Percentiles rank a stretch among this genome's conserved stretches.
phyloP scores from a whole-genome alignment of 176 grass and related monocot species.

The Hsuehochloa calcarea region DNA sequence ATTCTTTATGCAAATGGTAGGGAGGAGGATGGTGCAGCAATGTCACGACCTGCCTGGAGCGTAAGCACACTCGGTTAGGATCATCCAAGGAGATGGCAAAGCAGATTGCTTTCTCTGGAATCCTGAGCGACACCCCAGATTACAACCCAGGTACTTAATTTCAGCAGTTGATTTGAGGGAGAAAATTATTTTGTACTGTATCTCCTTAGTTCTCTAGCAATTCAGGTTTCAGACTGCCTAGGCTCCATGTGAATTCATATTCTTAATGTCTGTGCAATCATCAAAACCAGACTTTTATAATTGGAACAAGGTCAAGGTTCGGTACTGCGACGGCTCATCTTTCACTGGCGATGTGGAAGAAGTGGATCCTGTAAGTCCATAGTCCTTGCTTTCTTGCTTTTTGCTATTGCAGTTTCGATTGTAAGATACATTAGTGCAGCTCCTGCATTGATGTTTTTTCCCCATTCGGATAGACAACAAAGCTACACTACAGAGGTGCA shows the following conservation, averaged over 20 bases:
- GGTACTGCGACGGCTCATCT: constrained; percentile 89
- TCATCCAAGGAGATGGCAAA: constrained; percentile 80
- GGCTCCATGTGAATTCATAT: neutral
- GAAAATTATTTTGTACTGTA: neutral
- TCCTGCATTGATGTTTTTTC: neutral
- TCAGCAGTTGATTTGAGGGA: neutral
- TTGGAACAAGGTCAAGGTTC: constrained; percentile 87
- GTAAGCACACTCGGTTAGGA: constrained; percentile 59
- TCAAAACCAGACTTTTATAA: constrained; percentile 78
- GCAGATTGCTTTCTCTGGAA: constrained; percentile 79
- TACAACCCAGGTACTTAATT: constrained; percentile 68
- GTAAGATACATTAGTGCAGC: neutral
- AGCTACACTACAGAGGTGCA: constrained; percentile 70
- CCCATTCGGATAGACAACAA: constrained; percentile 55
- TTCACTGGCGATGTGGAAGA: constrained; percentile 67
- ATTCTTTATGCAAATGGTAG: constrained; percentile 31
- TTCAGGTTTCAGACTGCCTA: neutral
- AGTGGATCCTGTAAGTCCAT: constrained; percentile 62
- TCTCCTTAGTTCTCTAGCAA: neutral
- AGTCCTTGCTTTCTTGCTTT: neutral
- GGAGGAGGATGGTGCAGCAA: constrained; percentile 95
- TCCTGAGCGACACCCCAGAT: constrained; percentile 52
- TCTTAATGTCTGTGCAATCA: constrained; percentile 24
- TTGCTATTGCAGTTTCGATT: neutral
- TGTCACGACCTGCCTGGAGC: constrained; percentile 59